Evolutionary conservation across 2,329 filamentous ascomycete genomes (phyloP).

Genomic region (Ceratocystis huliohia): DNA sequence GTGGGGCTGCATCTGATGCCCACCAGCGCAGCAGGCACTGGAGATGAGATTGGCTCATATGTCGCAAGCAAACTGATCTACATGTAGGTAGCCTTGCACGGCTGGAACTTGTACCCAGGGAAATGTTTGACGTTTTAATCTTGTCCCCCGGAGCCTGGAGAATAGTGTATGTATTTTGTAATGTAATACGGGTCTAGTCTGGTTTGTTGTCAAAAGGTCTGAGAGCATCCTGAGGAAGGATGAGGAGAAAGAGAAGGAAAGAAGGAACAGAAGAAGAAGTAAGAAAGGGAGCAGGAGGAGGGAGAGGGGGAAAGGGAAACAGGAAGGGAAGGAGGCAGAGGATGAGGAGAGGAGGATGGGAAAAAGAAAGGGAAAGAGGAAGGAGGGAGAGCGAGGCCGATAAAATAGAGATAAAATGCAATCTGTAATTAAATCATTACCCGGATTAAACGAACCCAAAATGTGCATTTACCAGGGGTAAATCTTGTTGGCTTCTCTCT

Average conservation of each 20-base stretch:
- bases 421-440: not conserved
- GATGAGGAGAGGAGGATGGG: not conserved
- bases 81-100: not conserved
- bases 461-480: not conserved
- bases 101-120: not conserved
- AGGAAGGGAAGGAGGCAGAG: not conserved
- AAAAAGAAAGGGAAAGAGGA: not conserved
- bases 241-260: not conserved
- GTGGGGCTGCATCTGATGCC: not conserved
- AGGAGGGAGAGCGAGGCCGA: not conserved
- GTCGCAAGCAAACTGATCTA: not conserved
- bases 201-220: not conserved
- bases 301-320: not conserved
- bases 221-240: not conserved
- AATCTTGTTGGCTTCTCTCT: not conserved
- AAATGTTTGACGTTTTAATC: not conserved
- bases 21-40: not conserved
- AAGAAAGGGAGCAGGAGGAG: not conserved
- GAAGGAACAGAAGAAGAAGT: not conserved
- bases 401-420: not conserved
- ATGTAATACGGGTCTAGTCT: not conserved
- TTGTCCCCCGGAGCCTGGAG: not conserved
- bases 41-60: not conserved
- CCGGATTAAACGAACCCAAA: not conserved
- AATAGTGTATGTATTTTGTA: not conserved